Percentiles rank a stretch among this genome's conserved stretches.
These are phyloP conservation scores for Angomonas deanei DNA, from an alignment of 208 protist species.

Conservation along the genomic window DNA sequence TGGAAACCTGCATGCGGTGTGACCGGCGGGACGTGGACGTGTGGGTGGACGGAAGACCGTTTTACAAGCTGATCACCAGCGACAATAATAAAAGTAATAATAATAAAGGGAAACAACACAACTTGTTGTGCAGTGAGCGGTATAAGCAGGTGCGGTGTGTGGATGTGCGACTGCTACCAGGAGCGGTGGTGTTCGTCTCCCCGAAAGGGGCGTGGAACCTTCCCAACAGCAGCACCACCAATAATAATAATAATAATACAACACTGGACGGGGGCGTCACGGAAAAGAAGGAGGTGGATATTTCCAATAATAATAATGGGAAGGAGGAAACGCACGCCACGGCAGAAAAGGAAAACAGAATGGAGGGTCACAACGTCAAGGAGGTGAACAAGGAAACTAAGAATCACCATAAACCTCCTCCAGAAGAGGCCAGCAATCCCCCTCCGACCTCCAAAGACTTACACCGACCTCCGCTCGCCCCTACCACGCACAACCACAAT, in stretches of 20 bases:
- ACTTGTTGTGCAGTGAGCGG: not conserved
- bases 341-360: too few relatives aligned
- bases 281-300: not conserved
- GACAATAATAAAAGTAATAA: conserved; percentile 1
- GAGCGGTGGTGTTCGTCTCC: conserved; percentile 22
- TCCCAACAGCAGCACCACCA: not conserved
- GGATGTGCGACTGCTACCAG: conserved; percentile 28
- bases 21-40: conserved; percentile 4
- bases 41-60: conserved; percentile 12
- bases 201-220: not conserved
- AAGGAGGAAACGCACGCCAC: not conserved
- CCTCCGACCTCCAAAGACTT: too few relatives aligned
- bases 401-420: too few relatives aligned
- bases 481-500: not conserved
- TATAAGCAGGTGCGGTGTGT: conserved; percentile 9
- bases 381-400: too few relatives aligned
- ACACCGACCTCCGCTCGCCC: too few relatives aligned
- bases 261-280: not conserved
- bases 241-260: not conserved
- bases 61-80: conserved; percentile 9
- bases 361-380: too few relatives aligned
- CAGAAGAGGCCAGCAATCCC: too few relatives aligned
- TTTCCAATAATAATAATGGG: not conserved
- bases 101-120: not conserved
- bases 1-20: conserved; percentile 16